Conservation (phyloP, 2,329 filamentous ascomycete genomes). For the Calonectria honghensis region DNA sequence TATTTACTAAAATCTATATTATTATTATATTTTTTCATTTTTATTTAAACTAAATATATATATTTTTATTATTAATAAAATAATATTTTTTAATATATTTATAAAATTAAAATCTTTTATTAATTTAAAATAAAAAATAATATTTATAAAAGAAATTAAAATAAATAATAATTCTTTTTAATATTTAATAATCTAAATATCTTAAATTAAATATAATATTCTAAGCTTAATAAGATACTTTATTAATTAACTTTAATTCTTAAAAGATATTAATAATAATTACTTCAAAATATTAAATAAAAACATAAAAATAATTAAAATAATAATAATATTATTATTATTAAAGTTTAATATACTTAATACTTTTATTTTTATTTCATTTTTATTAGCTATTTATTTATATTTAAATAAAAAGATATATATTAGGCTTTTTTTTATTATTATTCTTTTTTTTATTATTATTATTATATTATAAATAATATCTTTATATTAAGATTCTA, state of each 20-base stretch:
- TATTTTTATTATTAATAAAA: neutral
- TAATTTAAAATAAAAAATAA: neutral
- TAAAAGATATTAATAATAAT: neutral
- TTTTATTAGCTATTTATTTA: no score
- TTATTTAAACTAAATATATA: neutral
- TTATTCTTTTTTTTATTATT: neutral
- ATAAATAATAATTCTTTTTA: neutral
- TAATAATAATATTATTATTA: neutral
- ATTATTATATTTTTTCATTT: neutral
- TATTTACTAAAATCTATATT: slow-evolving; percentile 9
- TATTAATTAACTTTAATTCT: neutral
- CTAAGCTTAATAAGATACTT: neutral
- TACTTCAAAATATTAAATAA: neutral
- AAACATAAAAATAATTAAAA: no score
- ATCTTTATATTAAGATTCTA: neutral
- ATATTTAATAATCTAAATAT: neutral
- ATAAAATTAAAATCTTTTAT: neutral
- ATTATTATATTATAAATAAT: neutral
- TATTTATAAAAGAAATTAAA: neutral
- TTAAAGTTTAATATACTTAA: neutral
- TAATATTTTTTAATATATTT: neutral
- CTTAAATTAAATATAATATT: neutral
- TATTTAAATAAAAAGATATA: no score
- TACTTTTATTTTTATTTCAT: no score
- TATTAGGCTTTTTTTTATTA: no score